Conservation (phyloP, 1,284 basidiomycete genomes). For the Puccinia polysora region DNA sequence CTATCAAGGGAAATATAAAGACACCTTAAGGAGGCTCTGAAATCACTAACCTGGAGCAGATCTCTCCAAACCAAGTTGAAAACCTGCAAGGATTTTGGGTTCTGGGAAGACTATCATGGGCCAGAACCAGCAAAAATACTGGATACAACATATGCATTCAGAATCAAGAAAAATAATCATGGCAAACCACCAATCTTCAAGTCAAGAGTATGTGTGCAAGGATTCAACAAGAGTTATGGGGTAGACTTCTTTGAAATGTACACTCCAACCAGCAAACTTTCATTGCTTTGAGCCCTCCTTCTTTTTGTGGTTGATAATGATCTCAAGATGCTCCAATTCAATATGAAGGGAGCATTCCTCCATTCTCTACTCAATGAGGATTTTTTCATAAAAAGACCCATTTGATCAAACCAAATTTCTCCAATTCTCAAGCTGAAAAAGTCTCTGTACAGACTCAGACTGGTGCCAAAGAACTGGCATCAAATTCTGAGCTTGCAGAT, state of each 20-base stretch:
- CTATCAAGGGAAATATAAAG: no score
- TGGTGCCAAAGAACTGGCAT: background rate
- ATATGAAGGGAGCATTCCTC: slow-evolving; percentile 56
- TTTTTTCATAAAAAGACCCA: slow-evolving; percentile 54
- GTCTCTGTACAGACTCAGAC: background rate
- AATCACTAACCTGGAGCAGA: background rate
- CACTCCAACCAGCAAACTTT: slow-evolving; percentile 54
- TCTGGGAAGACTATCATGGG: slow-evolving; percentile 8
- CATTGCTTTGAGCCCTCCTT: slow-evolving; percentile 53
- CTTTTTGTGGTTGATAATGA: slow-evolving; percentile 53
- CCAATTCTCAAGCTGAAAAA: background rate
- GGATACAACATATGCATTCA: slow-evolving; percentile 54
- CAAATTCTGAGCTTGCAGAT: background rate
- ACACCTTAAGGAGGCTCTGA: background rate
- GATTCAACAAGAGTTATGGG: slow-evolving; percentile 56
- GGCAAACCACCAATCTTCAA: slow-evolving; percentile 53
- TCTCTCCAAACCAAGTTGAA: background rate
- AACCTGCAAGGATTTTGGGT: background rate
- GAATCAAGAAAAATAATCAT: slow-evolving; percentile 53
- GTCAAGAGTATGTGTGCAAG: slow-evolving; percentile 55
- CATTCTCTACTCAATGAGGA: slow-evolving; percentile 56
- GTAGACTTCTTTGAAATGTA: slow-evolving; percentile 57
- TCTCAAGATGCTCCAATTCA: slow-evolving; percentile 54
- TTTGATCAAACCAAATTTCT: slow-evolving; percentile 43
- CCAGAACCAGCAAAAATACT: slow-evolving; percentile 41